These are phyloP conservation scores for Termitomyces sp. DNA, from an alignment of 768 basidiomycete species.

Conservation along the genomic window DNA sequence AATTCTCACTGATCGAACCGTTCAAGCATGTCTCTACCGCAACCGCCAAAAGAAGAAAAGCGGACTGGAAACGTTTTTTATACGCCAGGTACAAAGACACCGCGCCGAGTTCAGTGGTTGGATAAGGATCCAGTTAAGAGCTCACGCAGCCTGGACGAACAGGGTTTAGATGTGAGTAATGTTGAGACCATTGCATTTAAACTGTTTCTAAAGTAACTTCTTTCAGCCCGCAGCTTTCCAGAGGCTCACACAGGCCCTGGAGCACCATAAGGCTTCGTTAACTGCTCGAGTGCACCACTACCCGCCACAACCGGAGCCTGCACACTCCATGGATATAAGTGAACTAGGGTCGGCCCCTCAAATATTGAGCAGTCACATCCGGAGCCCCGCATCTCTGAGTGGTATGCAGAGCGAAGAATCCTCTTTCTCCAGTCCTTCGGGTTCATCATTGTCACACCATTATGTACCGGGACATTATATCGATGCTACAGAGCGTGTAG, in stretches of 20 bases:
- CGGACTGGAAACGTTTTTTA: slow-evolving; percentile 4
- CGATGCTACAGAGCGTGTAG: slow-evolving; percentile 57
- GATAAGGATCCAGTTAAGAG: slow-evolving; percentile 17
- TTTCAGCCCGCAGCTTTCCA: slow-evolving; percentile 42
- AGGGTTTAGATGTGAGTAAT: slow-evolving; percentile 43
- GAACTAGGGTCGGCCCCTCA: background rate
- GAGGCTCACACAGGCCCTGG: slow-evolving; percentile 38
- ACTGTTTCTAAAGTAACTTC: background rate
- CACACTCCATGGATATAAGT: slow-evolving; percentile 7
- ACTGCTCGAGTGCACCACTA: slow-evolving; percentile 23
- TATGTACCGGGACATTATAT: slow-evolving; percentile 51
- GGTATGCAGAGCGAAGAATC: background rate
- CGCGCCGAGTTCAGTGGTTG: slow-evolving; percentile 50
- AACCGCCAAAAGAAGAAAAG: slow-evolving; percentile 2
- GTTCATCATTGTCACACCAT: slow-evolving; percentile 18
- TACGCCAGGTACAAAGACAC: slow-evolving; percentile 34
- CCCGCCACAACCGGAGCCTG: slow-evolving; percentile 17
- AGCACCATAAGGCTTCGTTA: slow-evolving; percentile 35
- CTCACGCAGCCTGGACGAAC: slow-evolving; percentile 46
- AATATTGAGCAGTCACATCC: slow-evolving; percentile 1
- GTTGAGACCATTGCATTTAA: background rate
- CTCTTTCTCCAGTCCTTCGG: slow-evolving; percentile 14
- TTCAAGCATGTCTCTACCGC: slow-evolving; percentile 8
- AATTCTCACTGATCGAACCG: background rate
- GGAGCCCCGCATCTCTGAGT: background rate